Evolutionary conservation across 208 protist genomes (phyloP).

Genomic region (Acanthamoeba royreba): DNA sequence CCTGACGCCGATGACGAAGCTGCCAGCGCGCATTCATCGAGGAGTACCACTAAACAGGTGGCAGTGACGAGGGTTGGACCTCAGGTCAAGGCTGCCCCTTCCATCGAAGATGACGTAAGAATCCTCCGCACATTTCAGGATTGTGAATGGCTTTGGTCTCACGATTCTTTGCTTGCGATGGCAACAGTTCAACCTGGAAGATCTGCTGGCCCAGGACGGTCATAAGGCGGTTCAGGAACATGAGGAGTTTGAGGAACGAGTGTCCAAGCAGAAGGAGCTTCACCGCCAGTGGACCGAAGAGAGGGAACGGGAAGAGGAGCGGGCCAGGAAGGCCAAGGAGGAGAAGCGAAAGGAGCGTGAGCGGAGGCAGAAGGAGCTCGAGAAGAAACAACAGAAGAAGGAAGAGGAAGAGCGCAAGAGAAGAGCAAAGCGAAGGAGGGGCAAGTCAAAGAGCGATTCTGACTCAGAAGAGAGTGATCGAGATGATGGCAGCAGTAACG

Average conservation of each 20-base stretch:
- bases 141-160: too few relatives aligned
- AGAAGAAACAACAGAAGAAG: not conserved
- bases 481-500: too few relatives aligned
- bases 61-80: not conserved
- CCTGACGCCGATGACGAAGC: not conserved
- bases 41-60: not conserved
- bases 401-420: not conserved
- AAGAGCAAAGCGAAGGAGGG: not conserved
- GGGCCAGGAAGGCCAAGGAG: not conserved
- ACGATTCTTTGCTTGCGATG: not conserved
- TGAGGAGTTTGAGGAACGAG: not conserved
- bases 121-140: too few relatives aligned
- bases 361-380: not conserved
- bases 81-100: not conserved
- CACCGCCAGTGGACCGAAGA: not conserved
- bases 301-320: not conserved
- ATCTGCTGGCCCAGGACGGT: not conserved
- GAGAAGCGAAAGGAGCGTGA: not conserved
- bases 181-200: slow-evolving; percentile 14
- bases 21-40: not conserved
- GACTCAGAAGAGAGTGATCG: too few relatives aligned
- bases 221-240: not conserved
- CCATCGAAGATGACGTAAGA: not conserved
- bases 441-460: too few relatives aligned
- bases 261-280: not conserved